These are phyloP conservation scores for Auxenochlorella pyrenoidosa DNA, from an alignment of 139 green algal species.

Conservation along the genomic window DNA sequence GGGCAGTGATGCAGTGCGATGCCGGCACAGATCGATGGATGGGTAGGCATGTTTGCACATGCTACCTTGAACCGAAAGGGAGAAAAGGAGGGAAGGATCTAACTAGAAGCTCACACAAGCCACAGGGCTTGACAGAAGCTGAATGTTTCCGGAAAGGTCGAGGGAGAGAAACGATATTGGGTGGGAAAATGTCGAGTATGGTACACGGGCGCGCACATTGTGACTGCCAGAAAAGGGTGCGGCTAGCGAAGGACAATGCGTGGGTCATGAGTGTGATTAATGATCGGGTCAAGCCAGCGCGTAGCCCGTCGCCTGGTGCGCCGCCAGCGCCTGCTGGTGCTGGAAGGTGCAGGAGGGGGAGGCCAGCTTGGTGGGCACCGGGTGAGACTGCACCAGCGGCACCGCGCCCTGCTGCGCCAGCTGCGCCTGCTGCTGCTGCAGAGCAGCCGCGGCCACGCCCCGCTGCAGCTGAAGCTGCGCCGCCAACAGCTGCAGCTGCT, in stretches of 20 bases:
- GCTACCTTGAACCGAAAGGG: not conserved
- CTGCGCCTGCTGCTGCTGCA: constrained; percentile 2
- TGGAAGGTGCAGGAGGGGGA: constrained; percentile 8
- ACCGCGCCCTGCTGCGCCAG: not conserved
- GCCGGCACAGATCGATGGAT: not conserved
- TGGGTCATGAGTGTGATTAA: no score
- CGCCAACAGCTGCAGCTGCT: not conserved
- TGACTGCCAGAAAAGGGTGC: no score
- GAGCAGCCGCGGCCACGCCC: not conserved
- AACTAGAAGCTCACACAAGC: no score
- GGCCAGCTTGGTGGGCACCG: not conserved
- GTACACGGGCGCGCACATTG: no score
- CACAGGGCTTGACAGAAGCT: no score
- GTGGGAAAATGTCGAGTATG: no score
- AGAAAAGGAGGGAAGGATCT: not conserved
- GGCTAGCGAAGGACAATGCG: no score
- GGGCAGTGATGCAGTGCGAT: not conserved
- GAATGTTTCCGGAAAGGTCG: no score
- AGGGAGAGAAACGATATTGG: no score
- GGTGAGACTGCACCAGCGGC: not conserved
- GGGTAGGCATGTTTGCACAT: no score
- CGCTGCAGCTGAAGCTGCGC: not conserved
- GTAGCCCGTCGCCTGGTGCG: not conserved
- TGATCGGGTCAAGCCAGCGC: not conserved
- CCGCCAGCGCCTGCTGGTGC: constrained; percentile 13